Percentiles rank a stretch among this genome's conserved stretches.
These are phyloP conservation scores for Tirmania nivea DNA, from an alignment of 495 filamentous ascomycete species.

Conservation along the genomic window DNA sequence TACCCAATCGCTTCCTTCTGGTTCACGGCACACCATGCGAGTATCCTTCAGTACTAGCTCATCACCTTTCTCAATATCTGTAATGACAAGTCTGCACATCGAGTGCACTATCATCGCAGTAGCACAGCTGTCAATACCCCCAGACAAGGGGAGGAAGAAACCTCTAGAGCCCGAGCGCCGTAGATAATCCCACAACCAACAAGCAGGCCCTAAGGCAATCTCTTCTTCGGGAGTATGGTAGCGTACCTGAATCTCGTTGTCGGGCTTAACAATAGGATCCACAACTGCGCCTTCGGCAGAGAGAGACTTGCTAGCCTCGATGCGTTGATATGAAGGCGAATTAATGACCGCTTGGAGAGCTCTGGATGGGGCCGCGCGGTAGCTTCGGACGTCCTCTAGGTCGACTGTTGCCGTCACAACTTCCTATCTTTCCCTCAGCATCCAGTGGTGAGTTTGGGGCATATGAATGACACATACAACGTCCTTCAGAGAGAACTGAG, in stretches of 20 bases:
- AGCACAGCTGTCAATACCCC: constrained; percentile 51
- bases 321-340: constrained; percentile 18
- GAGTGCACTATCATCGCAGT: constrained; percentile 48
- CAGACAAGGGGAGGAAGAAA: constrained; percentile 34
- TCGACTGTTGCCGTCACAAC: constrained; percentile 64
- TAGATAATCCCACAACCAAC: constrained; percentile 76
- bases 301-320: constrained; percentile 25
- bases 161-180: constrained; percentile 39
- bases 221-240: constrained; percentile 44
- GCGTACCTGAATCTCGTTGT: constrained; percentile 24
- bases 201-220: constrained; percentile 28
- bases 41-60: constrained; percentile 51
- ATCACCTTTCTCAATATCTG: constrained; percentile 38
- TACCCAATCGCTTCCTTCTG: constrained; percentile 28
- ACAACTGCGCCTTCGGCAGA: constrained; percentile 15
- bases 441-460: neutral
- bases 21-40: constrained; percentile 36
- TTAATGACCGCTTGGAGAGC: constrained; percentile 32
- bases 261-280: constrained; percentile 24
- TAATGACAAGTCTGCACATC: constrained; percentile 55
- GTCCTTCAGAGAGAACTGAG: constrained; percentile 55
- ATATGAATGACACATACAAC: constrained; percentile 22
- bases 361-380: constrained; percentile 30
- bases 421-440: constrained; percentile 24
- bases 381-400: constrained; percentile 48